phyloP scores from a whole-genome alignment of 1,284 basidiomycete genomes.

The Ganoderma meredithae region DNA sequence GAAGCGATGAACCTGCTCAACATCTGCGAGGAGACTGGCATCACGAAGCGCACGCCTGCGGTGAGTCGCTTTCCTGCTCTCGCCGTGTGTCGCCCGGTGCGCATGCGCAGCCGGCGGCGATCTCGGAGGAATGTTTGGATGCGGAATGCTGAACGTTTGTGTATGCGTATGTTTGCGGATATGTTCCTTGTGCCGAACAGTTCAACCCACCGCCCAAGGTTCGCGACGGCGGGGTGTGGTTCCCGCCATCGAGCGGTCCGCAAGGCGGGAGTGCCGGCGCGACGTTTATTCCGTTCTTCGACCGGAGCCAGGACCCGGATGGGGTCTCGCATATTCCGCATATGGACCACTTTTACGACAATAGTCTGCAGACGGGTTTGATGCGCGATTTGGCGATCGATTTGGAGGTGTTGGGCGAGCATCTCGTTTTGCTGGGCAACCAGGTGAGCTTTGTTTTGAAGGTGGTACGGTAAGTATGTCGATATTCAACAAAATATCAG shows the following conservation, averaged over 20 bases:
- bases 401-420: conserved; percentile 63
- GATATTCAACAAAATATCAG: conserved; percentile 36
- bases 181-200: conserved; percentile 39
- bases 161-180: background rate
- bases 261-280: conserved; percentile 39
- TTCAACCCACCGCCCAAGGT: conserved; percentile 57
- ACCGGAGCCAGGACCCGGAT: conserved; percentile 54
- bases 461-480: background rate
- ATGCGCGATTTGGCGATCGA: conserved; percentile 72
- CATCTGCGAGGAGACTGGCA: conserved; percentile 58
- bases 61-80: conserved; percentile 42
- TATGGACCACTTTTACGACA: conserved; percentile 75
- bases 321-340: conserved; percentile 67
- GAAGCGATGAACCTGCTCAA: conserved; percentile 63
- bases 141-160: conserved; percentile 1
- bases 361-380: conserved; percentile 68
- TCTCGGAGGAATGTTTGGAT: background rate
- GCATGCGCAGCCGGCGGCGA: conserved; percentile 9
- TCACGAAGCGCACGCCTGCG: conserved; percentile 49
- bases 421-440: conserved; percentile 71
- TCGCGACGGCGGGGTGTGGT: conserved; percentile 49
- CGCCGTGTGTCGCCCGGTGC: background rate
- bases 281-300: conserved; percentile 57
- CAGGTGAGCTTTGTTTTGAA: conserved; percentile 50
- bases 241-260: conserved; percentile 50